Evolutionary conservation across 805 yeast genomes (phyloP).

Genomic region (Candida khao-thaluensis): DNA sequence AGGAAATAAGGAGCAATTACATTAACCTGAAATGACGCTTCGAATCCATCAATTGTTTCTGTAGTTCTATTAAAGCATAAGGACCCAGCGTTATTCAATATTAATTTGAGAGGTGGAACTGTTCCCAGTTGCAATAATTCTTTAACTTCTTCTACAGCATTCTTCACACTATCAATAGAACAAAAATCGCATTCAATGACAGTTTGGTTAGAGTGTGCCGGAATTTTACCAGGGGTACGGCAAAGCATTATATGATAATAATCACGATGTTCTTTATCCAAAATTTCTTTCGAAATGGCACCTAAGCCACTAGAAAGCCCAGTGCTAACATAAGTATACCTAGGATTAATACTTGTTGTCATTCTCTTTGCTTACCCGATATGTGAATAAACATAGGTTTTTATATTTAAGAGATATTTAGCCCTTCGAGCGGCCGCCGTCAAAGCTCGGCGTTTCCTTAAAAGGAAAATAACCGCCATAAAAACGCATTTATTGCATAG

Average conservation of each 20-base stretch:
- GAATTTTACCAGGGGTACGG: neutral
- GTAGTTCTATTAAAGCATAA: neutral
- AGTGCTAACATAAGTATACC: conserved; percentile 4
- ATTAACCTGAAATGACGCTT: conserved; percentile 8
- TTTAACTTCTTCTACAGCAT: neutral
- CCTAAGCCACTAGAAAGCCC: conserved; percentile 7
- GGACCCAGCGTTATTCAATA: conserved; percentile 8
- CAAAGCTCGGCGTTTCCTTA: too few species aligned
- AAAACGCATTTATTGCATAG: too few species aligned
- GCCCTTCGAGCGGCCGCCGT: too few species aligned
- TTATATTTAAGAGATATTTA: too few species aligned
- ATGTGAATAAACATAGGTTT: too few species aligned
- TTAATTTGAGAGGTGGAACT: conserved; percentile 8
- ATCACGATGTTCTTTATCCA: conserved; percentile 1
- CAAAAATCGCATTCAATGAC: conserved; percentile 6
- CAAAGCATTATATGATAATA: conserved; percentile 11
- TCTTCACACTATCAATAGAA: conserved; percentile 7
- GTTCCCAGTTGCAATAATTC: neutral
- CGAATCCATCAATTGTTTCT: conserved; percentile 8
- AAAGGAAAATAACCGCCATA: too few species aligned
- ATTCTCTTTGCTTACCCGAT: too few species aligned
- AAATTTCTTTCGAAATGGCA: neutral
- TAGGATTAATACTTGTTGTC: too few species aligned
- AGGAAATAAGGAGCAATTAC: conserved; percentile 4
- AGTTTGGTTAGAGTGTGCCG: neutral